Evolutionary conservation across 2,329 filamentous ascomycete genomes (phyloP).

Genomic region (Penicillium sp.): DNA sequence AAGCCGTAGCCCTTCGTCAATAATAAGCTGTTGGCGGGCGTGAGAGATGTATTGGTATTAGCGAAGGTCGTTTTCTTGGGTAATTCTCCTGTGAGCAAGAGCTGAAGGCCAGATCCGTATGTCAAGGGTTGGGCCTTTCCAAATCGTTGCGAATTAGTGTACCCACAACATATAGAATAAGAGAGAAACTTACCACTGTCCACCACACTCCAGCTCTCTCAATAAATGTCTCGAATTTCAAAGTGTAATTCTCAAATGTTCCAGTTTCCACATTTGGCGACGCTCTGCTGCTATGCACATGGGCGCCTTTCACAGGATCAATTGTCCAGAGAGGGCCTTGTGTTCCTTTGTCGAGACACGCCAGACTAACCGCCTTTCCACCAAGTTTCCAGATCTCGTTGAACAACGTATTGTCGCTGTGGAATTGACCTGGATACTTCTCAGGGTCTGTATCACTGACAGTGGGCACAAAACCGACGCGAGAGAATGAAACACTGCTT

Average conservation of each 20-base stretch:
- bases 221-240: constrained; percentile 4
- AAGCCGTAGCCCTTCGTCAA: constrained; percentile 8
- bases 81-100: constrained; percentile 8
- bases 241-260: constrained; percentile 2
- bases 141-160: neutral
- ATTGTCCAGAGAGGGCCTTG: neutral
- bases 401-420: neutral
- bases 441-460: constrained; percentile 1
- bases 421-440: constrained; percentile 1
- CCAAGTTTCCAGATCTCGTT: constrained; percentile 8
- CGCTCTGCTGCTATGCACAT: constrained; percentile 1
- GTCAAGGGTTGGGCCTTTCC: neutral
- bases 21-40: constrained; percentile 8
- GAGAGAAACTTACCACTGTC: constrained; percentile 2
- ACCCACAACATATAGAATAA: neutral
- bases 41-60: constrained; percentile 8
- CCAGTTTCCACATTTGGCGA: constrained; percentile 1
- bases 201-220: constrained; percentile 8
- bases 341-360: constrained; percentile 8
- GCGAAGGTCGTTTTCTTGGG: constrained; percentile 9
- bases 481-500: neutral
- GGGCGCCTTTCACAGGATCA: constrained; percentile 5
- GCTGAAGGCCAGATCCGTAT: constrained; percentile 5
- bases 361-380: constrained; percentile 2
- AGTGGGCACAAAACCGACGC: constrained; percentile 1